phyloP scores from a whole-genome alignment of 805 yeast genomes.

The Tetrapisispora fleetii region DNA sequence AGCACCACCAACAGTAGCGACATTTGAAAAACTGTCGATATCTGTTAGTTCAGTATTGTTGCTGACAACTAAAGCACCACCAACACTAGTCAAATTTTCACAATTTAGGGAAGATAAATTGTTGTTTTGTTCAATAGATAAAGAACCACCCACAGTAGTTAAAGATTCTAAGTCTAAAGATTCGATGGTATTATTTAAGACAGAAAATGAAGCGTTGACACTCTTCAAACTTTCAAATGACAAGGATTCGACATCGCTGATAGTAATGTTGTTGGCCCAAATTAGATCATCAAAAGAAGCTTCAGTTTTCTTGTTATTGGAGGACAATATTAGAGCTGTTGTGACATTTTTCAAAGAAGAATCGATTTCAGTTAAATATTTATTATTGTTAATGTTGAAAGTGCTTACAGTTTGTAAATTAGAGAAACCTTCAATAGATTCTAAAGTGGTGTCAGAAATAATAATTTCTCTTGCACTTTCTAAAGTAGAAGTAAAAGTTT shows the following conservation, averaged over 20 bases:
- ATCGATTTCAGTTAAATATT: slow-evolving; percentile 58
- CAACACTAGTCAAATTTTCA: slow-evolving; percentile 58
- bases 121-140: slow-evolving; percentile 64
- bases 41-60: slow-evolving; percentile 67
- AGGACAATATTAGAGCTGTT: slow-evolving; percentile 65
- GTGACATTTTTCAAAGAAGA: slow-evolving; percentile 68
- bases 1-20: slow-evolving; percentile 81
- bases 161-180: slow-evolving; percentile 46
- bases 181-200: slow-evolving; percentile 61
- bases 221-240: slow-evolving; percentile 55
- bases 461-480: slow-evolving; percentile 59
- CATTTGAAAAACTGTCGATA: slow-evolving; percentile 63
- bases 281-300: slow-evolving; percentile 58
- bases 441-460: slow-evolving; percentile 66
- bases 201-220: slow-evolving; percentile 75
- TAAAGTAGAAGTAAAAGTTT: slow-evolving; percentile 58
- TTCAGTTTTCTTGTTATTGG: slow-evolving; percentile 70
- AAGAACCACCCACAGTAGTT: slow-evolving; percentile 65
- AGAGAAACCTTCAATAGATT: slow-evolving; percentile 55
- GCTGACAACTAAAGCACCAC: slow-evolving; percentile 88
- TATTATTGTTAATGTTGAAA: slow-evolving; percentile 87
- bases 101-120: slow-evolving; percentile 61
- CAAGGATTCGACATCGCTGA: slow-evolving; percentile 69
- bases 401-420: slow-evolving; percentile 38
- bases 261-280: slow-evolving; percentile 82